phyloP scores from a whole-genome alignment of 2,329 filamentous ascomycete species.

The Ploettnerulaceae sp. region DNA sequence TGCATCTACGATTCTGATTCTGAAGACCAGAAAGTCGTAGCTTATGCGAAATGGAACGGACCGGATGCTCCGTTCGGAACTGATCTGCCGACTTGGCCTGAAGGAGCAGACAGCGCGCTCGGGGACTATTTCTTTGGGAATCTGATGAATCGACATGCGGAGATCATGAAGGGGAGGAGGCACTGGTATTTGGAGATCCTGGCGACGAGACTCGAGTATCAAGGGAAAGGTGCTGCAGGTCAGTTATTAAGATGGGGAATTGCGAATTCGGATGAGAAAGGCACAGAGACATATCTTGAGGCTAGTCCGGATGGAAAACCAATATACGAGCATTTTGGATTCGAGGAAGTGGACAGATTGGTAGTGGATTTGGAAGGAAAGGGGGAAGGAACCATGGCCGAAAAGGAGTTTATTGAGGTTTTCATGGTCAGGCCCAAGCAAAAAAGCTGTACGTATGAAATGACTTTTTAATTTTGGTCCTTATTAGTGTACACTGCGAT shows the following conservation, averaged over 20 bases:
- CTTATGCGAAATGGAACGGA: conserved; percentile 46
- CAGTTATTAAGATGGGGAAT: conserved; percentile 45
- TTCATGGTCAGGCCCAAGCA: conserved; percentile 27
- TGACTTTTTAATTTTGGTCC: too few relatives aligned
- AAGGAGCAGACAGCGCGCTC: conserved; percentile 36
- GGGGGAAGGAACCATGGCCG: conserved; percentile 11
- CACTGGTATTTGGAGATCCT: conserved; percentile 49
- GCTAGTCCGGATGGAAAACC: conserved; percentile 44
- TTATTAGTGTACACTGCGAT: background rate
- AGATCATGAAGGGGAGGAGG: conserved; percentile 38
- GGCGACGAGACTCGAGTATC: conserved; percentile 39
- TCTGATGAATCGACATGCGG: conserved; percentile 35
- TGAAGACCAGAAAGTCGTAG: conserved; percentile 34
- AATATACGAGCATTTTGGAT: conserved; percentile 47
- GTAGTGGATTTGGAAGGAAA: conserved; percentile 36
- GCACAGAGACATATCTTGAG: conserved; percentile 45
- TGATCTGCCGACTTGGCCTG: conserved; percentile 37
- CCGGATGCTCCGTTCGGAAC: conserved; percentile 26
- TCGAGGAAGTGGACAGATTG: conserved; percentile 38
- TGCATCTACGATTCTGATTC: conserved; percentile 37
- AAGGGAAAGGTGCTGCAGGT: conserved; percentile 43
- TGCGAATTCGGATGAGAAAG: conserved; percentile 40
- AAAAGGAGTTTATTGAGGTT: conserved; percentile 30
- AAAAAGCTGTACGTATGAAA: background rate
- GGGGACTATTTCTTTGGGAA: conserved; percentile 40